Evolutionary conservation across 768 basidiomycete species (phyloP).

Genomic region (Lentinula raphanica): DNA sequence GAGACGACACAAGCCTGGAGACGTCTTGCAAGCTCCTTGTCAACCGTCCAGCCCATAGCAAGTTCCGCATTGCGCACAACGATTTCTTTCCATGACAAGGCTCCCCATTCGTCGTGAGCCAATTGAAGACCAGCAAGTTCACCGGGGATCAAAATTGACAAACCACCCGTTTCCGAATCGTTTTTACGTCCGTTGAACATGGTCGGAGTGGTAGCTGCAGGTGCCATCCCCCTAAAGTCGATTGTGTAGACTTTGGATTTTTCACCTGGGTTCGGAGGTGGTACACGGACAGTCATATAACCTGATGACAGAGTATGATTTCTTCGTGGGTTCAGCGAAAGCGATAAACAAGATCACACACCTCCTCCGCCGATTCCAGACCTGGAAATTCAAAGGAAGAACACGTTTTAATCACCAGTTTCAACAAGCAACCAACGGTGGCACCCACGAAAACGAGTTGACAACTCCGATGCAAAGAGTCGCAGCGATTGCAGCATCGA

Average conservation of each 20-base stretch:
- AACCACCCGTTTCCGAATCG: slow-evolving; percentile 49
- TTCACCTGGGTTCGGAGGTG: slow-evolving; percentile 22
- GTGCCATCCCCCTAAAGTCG: slow-evolving; percentile 69
- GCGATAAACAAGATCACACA: neutral
- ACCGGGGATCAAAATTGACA: slow-evolving; percentile 62
- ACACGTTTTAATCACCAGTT: neutral
- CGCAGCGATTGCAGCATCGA: slow-evolving; percentile 59
- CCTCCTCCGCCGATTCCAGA: slow-evolving; percentile 57
- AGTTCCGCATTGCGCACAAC: slow-evolving; percentile 56
- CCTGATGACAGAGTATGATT: neutral
- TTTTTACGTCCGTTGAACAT: slow-evolving; percentile 51
- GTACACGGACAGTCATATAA: slow-evolving; percentile 56
- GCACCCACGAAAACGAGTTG: slow-evolving; percentile 62
- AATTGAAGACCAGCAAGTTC: slow-evolving; percentile 62
- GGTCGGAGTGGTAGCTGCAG: slow-evolving; percentile 44
- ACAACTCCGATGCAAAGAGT: slow-evolving; percentile 53
- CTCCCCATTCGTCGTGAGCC: slow-evolving; percentile 58
- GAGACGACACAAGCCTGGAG: slow-evolving; percentile 35
- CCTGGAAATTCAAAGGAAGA: too few relatives aligned
- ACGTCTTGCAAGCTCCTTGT: slow-evolving; percentile 51
- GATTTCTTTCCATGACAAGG: slow-evolving; percentile 21
- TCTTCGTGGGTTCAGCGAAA: neutral
- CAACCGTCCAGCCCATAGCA: slow-evolving; percentile 55
- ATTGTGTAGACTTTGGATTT: slow-evolving; percentile 38
- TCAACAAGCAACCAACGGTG: neutral